phyloP scores from a whole-genome alignment of 2,329 filamentous ascomycete genomes.

The Berkeleyomyces rouxiae region DNA sequence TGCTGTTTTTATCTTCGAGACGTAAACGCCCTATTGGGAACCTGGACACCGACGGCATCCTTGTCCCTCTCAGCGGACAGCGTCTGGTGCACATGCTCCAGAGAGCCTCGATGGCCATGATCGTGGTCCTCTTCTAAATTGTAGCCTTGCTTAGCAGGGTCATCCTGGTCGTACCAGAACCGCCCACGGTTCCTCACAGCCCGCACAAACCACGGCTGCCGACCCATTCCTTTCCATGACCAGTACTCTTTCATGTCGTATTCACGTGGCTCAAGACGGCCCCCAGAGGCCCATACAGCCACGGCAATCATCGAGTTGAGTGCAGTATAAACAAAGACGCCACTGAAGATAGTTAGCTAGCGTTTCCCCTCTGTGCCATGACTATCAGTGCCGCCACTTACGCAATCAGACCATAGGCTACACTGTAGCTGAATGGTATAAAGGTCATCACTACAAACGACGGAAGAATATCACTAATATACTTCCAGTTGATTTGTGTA shows the following conservation, averaged over 20 bases:
- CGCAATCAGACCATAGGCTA: constrained; percentile 62
- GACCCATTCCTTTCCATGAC: constrained; percentile 34
- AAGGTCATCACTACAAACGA: constrained; percentile 60
- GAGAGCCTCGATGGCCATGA: constrained; percentile 8
- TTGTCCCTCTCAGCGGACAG: constrained; percentile 10
- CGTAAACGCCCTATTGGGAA: constrained; percentile 10
- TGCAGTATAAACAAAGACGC: constrained; percentile 36
- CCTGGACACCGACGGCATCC: constrained; percentile 9
- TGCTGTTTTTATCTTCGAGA: background rate
- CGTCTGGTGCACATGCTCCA: constrained; percentile 12
- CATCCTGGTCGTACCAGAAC: constrained; percentile 11
- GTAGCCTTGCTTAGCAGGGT: constrained; percentile 12
- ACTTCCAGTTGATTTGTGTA: constrained; percentile 59
- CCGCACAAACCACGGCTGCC: constrained; percentile 31
- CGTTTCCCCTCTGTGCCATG: background rate
- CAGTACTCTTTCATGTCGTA: constrained; percentile 40
- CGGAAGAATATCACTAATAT: constrained; percentile 58
- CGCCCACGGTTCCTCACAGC: constrained; percentile 17
- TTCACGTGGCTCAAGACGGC: constrained; percentile 30
- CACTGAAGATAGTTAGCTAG: constrained; percentile 20
- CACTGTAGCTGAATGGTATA: constrained; percentile 66
- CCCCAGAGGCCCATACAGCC: constrained; percentile 27
- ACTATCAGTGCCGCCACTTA: constrained; percentile 22
- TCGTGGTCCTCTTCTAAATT: constrained; percentile 11
- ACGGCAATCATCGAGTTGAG: constrained; percentile 32